A percentile compares a stretch with the other conserved stretches of the same genome.
These are phyloP conservation scores for Chrysoporthe cubensis DNA, from an alignment of 2,329 filamentous ascomycete species.

Conservation along the genomic window DNA sequence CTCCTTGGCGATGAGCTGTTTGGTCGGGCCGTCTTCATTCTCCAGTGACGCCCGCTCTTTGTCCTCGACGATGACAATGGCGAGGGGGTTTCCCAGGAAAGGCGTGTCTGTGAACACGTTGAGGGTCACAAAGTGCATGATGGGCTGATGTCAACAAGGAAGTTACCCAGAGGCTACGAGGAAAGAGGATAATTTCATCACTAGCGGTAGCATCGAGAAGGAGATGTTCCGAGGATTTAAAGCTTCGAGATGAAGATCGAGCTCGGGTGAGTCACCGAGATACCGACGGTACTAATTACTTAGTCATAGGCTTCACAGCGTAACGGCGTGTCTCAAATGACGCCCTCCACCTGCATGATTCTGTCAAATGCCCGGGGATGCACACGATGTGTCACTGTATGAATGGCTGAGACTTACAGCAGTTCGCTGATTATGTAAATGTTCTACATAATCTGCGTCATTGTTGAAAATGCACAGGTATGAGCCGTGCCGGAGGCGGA, in stretches of 20 bases:
- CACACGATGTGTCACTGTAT: background rate
- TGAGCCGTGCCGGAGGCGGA: too few relatives aligned
- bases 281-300: too few relatives aligned
- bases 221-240: too few relatives aligned
- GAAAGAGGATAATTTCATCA: background rate
- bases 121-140: conserved; percentile 55
- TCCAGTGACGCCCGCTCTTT: conserved; percentile 44
- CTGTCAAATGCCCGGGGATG: background rate
- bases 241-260: too few relatives aligned
- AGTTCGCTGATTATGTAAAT: background rate
- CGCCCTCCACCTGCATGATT: background rate
- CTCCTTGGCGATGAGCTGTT: conserved; percentile 63
- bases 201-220: too few relatives aligned
- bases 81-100: conserved; percentile 63
- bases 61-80: conserved; percentile 58
- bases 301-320: too few relatives aligned
- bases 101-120: conserved; percentile 60
- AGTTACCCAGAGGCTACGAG: background rate
- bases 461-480: too few relatives aligned
- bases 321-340: background rate
- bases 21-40: conserved; percentile 47
- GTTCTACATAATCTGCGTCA: too few relatives aligned
- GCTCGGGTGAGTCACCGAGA: background rate
- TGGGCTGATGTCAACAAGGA: conserved; percentile 2
- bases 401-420: background rate